Percentiles rank a stretch among this genome's conserved stretches.
phyloP scores from a whole-genome alignment of 169 alveolate species.

The Babesia gibsoni region DNA sequence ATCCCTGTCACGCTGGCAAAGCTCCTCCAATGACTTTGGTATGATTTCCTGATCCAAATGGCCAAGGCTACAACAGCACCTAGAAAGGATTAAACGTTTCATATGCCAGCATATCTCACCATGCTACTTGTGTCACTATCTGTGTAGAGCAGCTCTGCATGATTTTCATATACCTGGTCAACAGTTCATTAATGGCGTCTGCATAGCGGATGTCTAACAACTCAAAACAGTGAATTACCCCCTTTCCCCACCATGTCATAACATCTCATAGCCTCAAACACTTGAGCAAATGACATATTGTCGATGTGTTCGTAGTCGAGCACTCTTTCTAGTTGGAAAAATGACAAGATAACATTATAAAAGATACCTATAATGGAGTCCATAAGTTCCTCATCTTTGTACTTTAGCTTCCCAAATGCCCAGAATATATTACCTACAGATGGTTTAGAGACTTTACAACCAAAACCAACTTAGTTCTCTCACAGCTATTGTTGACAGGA shows the following conservation, averaged over 20 bases:
- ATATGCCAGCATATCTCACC: constrained; percentile 10
- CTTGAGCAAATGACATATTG: constrained; percentile 51
- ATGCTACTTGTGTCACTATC: constrained; percentile 54
- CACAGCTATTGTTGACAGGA: constrained; percentile 17
- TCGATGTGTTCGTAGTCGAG: constrained; percentile 35
- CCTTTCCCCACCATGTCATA: constrained; percentile 16
- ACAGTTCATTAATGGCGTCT: constrained; percentile 12
- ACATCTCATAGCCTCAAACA: constrained; percentile 46
- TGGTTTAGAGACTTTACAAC: neutral
- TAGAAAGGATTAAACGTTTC: neutral
- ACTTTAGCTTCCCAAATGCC: constrained; percentile 50
- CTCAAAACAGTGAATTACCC: constrained; percentile 4
- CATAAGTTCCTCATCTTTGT: constrained; percentile 17
- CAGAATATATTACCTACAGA: constrained; percentile 54
- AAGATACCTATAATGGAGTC: constrained; percentile 14
- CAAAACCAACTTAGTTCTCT: constrained; percentile 52
- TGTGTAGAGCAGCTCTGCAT: constrained; percentile 52
- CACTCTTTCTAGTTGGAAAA: neutral
- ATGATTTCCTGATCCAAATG: constrained; percentile 14
- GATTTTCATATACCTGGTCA: constrained; percentile 16
- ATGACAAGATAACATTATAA: neutral
- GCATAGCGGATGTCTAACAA: neutral
- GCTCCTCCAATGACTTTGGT: constrained; percentile 42
- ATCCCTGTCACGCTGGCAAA: constrained; percentile 17
- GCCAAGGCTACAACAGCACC: constrained; percentile 50